Evolutionary conservation across 371 early-diverging fungal genomes (phyloP).

Genomic region (Haplosporangium sp.): DNA sequence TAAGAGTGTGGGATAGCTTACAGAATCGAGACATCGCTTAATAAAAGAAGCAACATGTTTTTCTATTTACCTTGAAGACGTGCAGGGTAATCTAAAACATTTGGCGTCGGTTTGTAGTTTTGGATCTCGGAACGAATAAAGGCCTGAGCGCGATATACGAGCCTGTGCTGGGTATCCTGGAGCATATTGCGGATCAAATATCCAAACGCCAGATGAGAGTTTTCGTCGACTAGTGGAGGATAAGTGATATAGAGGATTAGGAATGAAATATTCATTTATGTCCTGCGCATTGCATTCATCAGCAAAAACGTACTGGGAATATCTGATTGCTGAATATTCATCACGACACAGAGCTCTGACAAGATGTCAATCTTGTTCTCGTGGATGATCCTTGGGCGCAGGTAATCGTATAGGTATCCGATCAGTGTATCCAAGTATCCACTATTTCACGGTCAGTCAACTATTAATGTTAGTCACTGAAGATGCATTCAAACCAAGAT

Average conservation of each 20-base stretch:
- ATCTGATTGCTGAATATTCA: conserved; percentile 62
- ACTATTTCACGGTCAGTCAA: conserved; percentile 52
- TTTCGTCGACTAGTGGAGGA: conserved; percentile 55
- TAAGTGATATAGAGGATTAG: conserved; percentile 25
- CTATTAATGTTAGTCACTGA: neutral
- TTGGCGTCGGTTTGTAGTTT: conserved; percentile 75
- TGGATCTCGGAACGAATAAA: conserved; percentile 84
- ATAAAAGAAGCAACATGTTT: neutral
- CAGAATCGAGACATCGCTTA: neutral
- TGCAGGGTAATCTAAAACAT: conserved; percentile 70
- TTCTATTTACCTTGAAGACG: conserved; percentile 46
- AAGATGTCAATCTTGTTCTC: conserved; percentile 81
- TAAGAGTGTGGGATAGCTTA: too few species aligned
- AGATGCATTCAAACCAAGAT: neutral
- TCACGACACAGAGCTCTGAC: conserved; percentile 84
- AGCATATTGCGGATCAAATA: conserved; percentile 78
- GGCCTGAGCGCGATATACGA: conserved; percentile 86
- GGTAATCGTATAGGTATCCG: conserved; percentile 81
- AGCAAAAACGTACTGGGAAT: conserved; percentile 60
- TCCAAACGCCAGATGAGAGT: conserved; percentile 70
- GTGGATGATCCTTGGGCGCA: conserved; percentile 88
- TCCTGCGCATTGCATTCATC: too few species aligned
- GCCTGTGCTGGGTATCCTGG: conserved; percentile 85
- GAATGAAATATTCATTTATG: too few species aligned
- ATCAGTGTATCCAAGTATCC: conserved; percentile 74